Base-by-base conservation (phyloP, 2,329 filamentous ascomycete genomes). In the Fusarium anthophilum region DNA sequence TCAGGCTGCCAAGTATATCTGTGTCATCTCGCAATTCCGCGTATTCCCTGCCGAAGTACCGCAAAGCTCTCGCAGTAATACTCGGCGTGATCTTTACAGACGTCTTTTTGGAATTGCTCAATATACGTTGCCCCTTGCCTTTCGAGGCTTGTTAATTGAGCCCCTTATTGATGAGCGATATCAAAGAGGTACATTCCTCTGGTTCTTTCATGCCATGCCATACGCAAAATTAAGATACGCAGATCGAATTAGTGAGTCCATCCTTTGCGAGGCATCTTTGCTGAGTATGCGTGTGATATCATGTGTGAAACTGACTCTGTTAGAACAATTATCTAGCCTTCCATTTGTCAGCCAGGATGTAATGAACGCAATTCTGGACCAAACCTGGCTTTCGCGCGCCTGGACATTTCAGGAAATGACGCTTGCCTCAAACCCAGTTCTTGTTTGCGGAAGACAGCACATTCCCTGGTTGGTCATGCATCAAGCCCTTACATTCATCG, bases 331-430 rank as follows among this genome's bases (percentile, higher is more conserved):
- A 4, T 47, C 45, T 2, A 28, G 3, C 45, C 26, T 47, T 15
- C 26, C 18, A 4, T 47, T 47, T 28, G 1, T 2, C 45, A 8
- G 26, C 13, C 26, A 22, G 6, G 45, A 22, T 28, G 4, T 0
- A 8, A 15, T 47, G 0, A 11, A 15, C 0, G 0, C 2, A 11
- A 4, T 47, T 2, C 13, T 28, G 9, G 45, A 47, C 0, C 26
- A 15, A 5, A 6, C 26, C 4, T 47, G 26, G 45, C 45, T 47
- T 47, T 47, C 45, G 11, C 45, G 45, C 0, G 18, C 26, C 4
- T 47, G 45, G 45, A 47, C 26, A 28, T 47, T 28, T 8, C 45
- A 47, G 18, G 26, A 47, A 22, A 28, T 47, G 13, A 8, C 24
- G 9, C 45, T 47, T 1, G 45, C 45, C 3, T 8, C 45, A 11